Base-by-base conservation (phyloP, 768 basidiomycete genomes). In the Boletus subparvulus region DNA sequence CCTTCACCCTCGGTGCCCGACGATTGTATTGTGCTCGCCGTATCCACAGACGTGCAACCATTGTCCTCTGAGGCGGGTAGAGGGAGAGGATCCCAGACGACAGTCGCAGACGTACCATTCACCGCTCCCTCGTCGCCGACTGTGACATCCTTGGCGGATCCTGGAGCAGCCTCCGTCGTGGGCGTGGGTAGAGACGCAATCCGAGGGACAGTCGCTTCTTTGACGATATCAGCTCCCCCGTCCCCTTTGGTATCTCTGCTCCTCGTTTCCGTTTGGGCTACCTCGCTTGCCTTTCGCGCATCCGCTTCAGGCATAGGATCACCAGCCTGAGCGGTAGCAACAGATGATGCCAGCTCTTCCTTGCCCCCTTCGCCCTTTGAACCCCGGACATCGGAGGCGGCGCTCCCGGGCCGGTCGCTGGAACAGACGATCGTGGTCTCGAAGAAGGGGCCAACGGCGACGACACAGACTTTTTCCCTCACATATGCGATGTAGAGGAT, bases 381-480 rank as follows among this genome's bases (percentile, higher is more conserved):
- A n/a, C n/a, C n/a, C n/a, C n/a, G n/a, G n/a, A n/a, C n/a, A n/a
- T n/a, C n/a, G n/a, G n/a, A n/a, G n/a, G n/a, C n/a, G n/a, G n/a
- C n/a, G n/a, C n/a, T n/a, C n/a, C n/a, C n/a, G n/a, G n/a, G n/a
- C n/a, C n/a, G n/a, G n/a, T n/a, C n/a, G n/a, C n/a, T n/a, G 40
- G 51, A 4, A 66, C 73, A 46, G 81, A 78, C 5, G 78, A 78
- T 13, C 64, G 65, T 3, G 73, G 56, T 32, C 77, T 65, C 32
- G 73, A 72, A 4, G 74, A 67, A n/a, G 46, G 53, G 12, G 64
- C 69, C 46, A 77, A 58, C 0, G 69, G 73, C n/a, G 74, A 71
- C 19, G 64, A 49, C 12, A 24, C 24, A 1, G 61, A 40, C 24
- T 35, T 14, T 24, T 67, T 69, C 10, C 56, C 68, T 13, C 68